Base-by-base conservation (phyloP, 768 basidiomycete genomes). In the Boletus pseudo-olivaceus region DNA sequence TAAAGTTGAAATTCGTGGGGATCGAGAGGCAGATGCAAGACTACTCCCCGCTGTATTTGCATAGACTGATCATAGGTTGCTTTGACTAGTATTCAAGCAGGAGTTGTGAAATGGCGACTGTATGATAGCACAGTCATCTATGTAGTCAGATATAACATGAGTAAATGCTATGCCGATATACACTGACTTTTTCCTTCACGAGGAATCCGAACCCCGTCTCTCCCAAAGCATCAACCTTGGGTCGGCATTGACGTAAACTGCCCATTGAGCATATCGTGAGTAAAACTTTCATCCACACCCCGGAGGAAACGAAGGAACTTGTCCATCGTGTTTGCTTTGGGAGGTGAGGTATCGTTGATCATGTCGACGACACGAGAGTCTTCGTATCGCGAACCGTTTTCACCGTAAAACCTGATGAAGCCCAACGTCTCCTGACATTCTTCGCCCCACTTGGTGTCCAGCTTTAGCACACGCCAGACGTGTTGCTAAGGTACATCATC, bases 1-100 rank as follows among this genome's bases (percentile, higher is more conserved):
- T 84, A 23, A 83, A 77, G 57, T 78, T 90, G 76, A 83, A 5
- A 63, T 92, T 35, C 60, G 70, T 5, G 84, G 84, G 6, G 74
- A 80, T 57, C 69, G 69, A 29, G 70, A 68, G 30, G 62, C 67
- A 7, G 82, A 87, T 45, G 54, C 62, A 32, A 62, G 67, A 50
- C 47, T 66, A 23, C 53, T 62, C 17, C 61, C 56, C 37, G 62
- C 61, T 29, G 52, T 59, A 32, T 61, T 67, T 27, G 19, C 35
- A 27, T 59, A 53, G 55, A 17, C 66, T 67, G 33, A 7, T 23
- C 44, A 11, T 17, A 12, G n/a, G 7, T 20, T n/a, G 6, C n/a
- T 30, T 14, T 30, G 42, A 20, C 15, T 33, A 15, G 27, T 20
- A 68, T 30, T 45, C 33, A 17, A 42, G 20, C 5, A 42, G 30